Base-by-base conservation (phyloP, 352 stramenopile species). In the Nothophytophthora sp. region DNA sequence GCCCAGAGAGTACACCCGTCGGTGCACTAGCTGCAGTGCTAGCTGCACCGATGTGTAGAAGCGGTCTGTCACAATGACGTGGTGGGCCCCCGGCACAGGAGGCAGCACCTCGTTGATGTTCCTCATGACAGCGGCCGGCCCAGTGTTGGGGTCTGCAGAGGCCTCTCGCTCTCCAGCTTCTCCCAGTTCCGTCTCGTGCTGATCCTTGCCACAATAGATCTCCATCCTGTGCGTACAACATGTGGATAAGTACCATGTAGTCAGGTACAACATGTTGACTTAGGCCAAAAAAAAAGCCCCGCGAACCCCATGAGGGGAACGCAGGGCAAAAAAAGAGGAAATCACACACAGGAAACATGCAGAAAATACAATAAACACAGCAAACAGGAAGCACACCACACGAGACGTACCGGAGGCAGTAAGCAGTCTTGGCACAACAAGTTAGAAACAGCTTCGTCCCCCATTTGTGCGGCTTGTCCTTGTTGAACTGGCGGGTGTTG, bases 1-100 rank as follows among this genome's bases (percentile, higher is more conserved):
- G 0, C 55, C 55, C 11, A 60, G 41, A n/a, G 8, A 36, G 30
- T 59, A 64, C 3, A 59, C 32, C 3, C 55, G 36, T 0, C 49
- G 49, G 9, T 54, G 24, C 5, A 64, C 25, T 3, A 64, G 37
- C 24, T 64, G 55, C 4, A 55, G 55, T 10, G 35, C 36, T 0
- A 64, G 49, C 23, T 55, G 49, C 1, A 55, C 41, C 13, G 55
- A 64, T 1, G 48, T 64, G n/a, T 64, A 64, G 12, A 59, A 64
- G 6, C 55, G 27, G 39, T 51, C 55, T 6, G 55, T 55, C 2
- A 51, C 48, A 0, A 64, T 32, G 6, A 40, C 10, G 25, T 55
- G 39, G 10, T 50, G 50, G 2, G 46, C 38, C 16, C 35, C 28
- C 8, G 33, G 5, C 4, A 15, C 10, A 11, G 30, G 4, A 13